Percentiles rank a stretch among this genome's conserved stretches.
Conservation (phyloP, 768 basidiomycete genomes). For the Boletus tylopilopsis region DNA sequence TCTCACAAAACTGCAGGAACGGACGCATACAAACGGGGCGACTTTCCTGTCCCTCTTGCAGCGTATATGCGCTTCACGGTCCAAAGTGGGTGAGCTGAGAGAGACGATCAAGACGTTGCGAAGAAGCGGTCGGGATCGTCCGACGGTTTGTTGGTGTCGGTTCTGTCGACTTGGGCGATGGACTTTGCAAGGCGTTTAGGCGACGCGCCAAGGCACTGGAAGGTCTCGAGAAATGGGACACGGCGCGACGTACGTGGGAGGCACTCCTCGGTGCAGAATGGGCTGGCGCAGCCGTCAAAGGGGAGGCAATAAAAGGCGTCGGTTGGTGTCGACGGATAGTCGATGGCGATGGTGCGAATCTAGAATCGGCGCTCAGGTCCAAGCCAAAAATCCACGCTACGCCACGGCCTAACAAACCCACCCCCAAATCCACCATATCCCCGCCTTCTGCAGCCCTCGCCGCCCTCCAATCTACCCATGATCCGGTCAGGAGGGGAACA, state of each 20-base stretch:
- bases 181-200: conserved; percentile 74
- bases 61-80: conserved; percentile 62
- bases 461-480: conserved; percentile 59
- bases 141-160: conserved; percentile 31
- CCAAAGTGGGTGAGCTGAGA: conserved; percentile 72
- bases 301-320: conserved; percentile 65
- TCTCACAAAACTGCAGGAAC: conserved; percentile 68
- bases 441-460: conserved; percentile 54
- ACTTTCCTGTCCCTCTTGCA: conserved; percentile 74
- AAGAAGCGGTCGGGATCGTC: conserved; percentile 54
- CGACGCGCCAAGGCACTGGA: conserved; percentile 85
- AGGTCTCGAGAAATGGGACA: conserved; percentile 82
- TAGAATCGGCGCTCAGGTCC: background rate
- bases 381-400: background rate
- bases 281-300: conserved; percentile 47
- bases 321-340: conserved; percentile 75
- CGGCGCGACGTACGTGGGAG: conserved; percentile 82
- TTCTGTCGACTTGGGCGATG: conserved; percentile 66
- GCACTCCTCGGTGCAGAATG: conserved; percentile 53
- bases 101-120: conserved; percentile 67
- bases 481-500: conserved; percentile 85
- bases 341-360: conserved; percentile 12
- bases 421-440: conserved; percentile 3
- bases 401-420: conserved; percentile 15
- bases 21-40: conserved; percentile 85